Conservation (phyloP, 2,329 filamentous ascomycete species). For the Alternaria longipes region DNA sequence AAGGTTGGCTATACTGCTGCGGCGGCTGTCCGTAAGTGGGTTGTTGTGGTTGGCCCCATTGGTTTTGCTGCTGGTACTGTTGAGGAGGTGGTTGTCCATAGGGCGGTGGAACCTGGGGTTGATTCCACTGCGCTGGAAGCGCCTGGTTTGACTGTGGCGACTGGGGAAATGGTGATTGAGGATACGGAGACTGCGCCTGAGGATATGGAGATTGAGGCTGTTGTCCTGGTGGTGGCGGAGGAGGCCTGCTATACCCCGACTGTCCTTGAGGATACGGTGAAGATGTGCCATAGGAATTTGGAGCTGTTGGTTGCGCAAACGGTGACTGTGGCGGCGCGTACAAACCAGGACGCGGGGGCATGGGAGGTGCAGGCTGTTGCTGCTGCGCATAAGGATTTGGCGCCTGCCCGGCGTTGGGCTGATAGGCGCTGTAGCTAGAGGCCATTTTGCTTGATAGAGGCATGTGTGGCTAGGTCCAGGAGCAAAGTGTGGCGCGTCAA, state of each 20-base stretch:
- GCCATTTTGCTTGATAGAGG: slow-evolving; percentile 43
- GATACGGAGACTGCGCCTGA: slow-evolving; percentile 31
- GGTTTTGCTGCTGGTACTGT: slow-evolving; percentile 37
- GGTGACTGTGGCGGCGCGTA: slow-evolving; percentile 54
- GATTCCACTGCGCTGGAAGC: slow-evolving; percentile 30
- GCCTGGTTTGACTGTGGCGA: slow-evolving; percentile 32
- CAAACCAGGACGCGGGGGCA: slow-evolving; percentile 49
- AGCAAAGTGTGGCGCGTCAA: slow-evolving; percentile 21
- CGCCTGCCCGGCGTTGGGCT: slow-evolving; percentile 37
- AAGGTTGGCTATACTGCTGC: slow-evolving; percentile 44
- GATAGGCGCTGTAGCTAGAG: slow-evolving; percentile 41
- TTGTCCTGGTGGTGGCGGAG: slow-evolving; percentile 44
- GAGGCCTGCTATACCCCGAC: slow-evolving; percentile 46
- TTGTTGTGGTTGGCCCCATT: slow-evolving; percentile 34
- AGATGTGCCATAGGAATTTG: slow-evolving; percentile 49
- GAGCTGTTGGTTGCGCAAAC: slow-evolving; percentile 51
- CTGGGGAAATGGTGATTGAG: slow-evolving; percentile 21
- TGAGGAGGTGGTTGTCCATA: slow-evolving; percentile 40
- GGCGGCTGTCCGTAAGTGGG: slow-evolving; percentile 42
- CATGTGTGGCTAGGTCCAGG: slow-evolving; percentile 35
- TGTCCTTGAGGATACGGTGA: slow-evolving; percentile 50
- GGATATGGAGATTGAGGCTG: slow-evolving; percentile 32
- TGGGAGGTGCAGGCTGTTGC: slow-evolving; percentile 36
- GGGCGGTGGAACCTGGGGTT: slow-evolving; percentile 43
- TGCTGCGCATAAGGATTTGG: slow-evolving; percentile 44